phyloP scores from a whole-genome alignment of 176 grass and related monocot species.

The Bonia amplexicaulis region DNA sequence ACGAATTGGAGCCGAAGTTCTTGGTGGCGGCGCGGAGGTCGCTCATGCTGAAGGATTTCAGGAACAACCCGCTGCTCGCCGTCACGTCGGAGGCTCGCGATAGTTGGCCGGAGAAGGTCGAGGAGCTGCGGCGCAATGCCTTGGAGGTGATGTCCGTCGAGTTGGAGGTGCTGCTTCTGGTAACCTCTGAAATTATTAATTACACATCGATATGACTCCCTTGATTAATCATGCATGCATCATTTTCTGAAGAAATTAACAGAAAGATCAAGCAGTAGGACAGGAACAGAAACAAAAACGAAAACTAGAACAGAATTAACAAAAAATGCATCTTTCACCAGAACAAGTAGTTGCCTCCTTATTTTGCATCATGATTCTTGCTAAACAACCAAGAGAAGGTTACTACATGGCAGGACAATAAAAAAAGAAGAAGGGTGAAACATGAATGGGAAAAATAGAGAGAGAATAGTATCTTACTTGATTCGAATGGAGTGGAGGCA shows the following conservation, averaged over 20 bases:
- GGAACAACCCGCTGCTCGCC: neutral
- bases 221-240: neutral
- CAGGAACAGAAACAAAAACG: neutral
- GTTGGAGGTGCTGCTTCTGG: conserved; percentile 27
- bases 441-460: neutral
- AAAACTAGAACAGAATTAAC: neutral
- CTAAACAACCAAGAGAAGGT: neutral
- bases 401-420: neutral
- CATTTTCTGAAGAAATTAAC: neutral
- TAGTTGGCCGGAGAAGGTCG: neutral
- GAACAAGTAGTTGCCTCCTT: neutral
- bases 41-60: conserved; percentile 64
- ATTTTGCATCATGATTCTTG: neutral
- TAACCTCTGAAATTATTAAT: conserved; percentile 31
- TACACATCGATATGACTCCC: neutral
- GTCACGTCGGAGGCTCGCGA: neutral
- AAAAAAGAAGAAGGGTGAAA: neutral
- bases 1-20: conserved; percentile 63
- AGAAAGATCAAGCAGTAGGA: neutral
- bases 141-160: conserved; percentile 29
- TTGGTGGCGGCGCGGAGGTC: conserved; percentile 66
- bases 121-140: conserved; percentile 14
- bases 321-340: neutral
- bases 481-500: conserved; percentile 49
- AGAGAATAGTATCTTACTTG: conserved; percentile 32